Conservation (phyloP, 1,284 basidiomycete genomes). For the Apiotrichum akiyoshidainum region DNA sequence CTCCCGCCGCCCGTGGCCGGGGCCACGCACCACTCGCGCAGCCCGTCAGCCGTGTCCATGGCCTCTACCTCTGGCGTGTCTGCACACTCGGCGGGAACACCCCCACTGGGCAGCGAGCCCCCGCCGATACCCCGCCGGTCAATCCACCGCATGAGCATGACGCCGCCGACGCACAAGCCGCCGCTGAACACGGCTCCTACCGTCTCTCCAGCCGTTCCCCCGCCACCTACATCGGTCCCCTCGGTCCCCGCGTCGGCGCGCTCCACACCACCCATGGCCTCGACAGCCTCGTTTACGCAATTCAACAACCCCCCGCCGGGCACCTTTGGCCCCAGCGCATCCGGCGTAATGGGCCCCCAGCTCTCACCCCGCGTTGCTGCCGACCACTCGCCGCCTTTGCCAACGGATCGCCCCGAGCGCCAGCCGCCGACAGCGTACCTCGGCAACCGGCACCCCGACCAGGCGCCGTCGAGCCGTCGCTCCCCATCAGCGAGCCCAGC, state of each 20-base stretch:
- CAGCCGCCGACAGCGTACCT: too few relatives aligned
- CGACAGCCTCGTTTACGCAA: neutral
- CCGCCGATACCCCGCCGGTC: neutral
- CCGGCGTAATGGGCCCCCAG: too few relatives aligned
- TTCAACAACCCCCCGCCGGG: too few relatives aligned
- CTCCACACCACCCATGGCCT: neutral
- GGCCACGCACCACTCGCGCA: too few relatives aligned
- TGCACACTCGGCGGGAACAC: neutral
- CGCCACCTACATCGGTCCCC: neutral
- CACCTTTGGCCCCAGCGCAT: too few relatives aligned
- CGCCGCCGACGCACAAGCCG: neutral
- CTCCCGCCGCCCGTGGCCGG: too few relatives aligned
- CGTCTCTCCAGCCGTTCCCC: neutral
- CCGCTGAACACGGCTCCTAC: too few relatives aligned
- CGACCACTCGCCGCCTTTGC: too few relatives aligned
- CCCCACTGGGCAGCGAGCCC: neutral
- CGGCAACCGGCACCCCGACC: neutral
- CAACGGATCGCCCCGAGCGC: too few relatives aligned
- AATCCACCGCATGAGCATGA: neutral
- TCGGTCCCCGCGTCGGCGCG: neutral
- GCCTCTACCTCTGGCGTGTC: too few relatives aligned
- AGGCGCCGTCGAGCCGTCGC: neutral
- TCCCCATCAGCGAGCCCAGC: neutral
- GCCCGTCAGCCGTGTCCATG: too few relatives aligned
- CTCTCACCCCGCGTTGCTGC: too few relatives aligned